Evolutionary conservation across 345 rosid genomes (phyloP).

Genomic region (Kernera saxatilis): DNA sequence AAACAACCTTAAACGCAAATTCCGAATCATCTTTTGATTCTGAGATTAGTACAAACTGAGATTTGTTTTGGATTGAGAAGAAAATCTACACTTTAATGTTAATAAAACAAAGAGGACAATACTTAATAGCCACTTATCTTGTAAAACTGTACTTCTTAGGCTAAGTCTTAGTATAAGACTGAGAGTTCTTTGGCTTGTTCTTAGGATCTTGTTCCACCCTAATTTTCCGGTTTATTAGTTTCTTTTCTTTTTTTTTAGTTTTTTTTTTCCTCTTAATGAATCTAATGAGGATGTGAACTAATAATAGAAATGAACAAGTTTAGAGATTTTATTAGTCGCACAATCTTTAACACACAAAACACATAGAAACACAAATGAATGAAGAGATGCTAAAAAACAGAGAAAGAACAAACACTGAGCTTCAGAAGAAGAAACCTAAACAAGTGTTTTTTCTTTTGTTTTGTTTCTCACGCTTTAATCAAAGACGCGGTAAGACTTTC

Average conservation of each 20-base stretch:
- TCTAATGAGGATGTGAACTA: neutral
- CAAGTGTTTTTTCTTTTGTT: neutral
- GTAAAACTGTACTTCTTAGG: neutral
- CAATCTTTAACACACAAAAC: neutral
- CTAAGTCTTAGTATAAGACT: neutral
- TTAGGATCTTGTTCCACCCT: constrained; percentile 24
- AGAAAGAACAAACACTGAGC: neutral
- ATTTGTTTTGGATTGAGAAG: neutral
- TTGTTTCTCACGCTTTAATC: constrained; percentile 12
- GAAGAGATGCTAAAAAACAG: constrained; percentile 10
- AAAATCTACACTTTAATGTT: neutral
- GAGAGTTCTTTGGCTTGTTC: constrained; percentile 21
- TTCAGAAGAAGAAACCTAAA: constrained; percentile 8
- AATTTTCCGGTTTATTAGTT: neutral
- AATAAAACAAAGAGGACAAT: neutral
- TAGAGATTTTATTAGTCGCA: constrained; percentile 15
- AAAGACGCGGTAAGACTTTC: constrained; percentile 29
- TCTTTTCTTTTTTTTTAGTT: neutral
- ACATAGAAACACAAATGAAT: constrained; percentile 22
- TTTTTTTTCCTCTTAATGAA: neutral
- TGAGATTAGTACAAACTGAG: neutral
- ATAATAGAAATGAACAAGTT: constrained; percentile 1
- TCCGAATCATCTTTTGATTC: constrained; percentile 6
- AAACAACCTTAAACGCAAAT: neutral
- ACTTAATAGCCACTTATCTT: constrained; percentile 6